Percentiles rank a stretch among this genome's conserved stretches.
Evolutionary conservation across 1,139 yeast species (phyloP).

Genomic region (Hyphopichia pseudoburtonii): DNA sequence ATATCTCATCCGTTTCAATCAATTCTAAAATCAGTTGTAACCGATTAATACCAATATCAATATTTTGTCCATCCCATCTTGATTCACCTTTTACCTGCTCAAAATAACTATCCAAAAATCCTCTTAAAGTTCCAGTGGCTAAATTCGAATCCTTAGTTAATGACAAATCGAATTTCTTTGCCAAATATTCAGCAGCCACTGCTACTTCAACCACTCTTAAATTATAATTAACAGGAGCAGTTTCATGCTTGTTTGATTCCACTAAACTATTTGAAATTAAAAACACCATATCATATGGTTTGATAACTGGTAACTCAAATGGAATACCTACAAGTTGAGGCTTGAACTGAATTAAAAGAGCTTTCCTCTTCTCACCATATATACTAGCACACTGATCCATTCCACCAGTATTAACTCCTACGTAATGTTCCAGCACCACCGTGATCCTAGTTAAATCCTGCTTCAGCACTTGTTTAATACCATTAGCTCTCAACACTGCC

Average conservation of each 20-base stretch:
- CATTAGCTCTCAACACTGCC: constrained; percentile 57
- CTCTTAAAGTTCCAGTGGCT: constrained; percentile 63
- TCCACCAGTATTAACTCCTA: constrained; percentile 77
- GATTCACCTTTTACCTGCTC: constrained; percentile 28
- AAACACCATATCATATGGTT: constrained; percentile 49
- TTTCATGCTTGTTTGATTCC: constrained; percentile 63
- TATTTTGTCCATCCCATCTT: constrained; percentile 49
- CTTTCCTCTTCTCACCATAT: constrained; percentile 62
- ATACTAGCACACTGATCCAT: constrained; percentile 78
- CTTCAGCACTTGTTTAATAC: constrained; percentile 43
- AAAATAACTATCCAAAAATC: constrained; percentile 57
- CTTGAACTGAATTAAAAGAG: constrained; percentile 60
- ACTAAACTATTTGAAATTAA: constrained; percentile 65
- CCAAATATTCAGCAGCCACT: constrained; percentile 59
- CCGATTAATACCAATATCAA: constrained; percentile 43
- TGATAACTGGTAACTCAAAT: constrained; percentile 51
- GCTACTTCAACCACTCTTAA: constrained; percentile 71
- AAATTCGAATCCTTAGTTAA: constrained; percentile 56
- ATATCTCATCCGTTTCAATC: constrained; percentile 37
- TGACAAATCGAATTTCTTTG: constrained; percentile 43
- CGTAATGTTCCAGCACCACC: constrained; percentile 68
- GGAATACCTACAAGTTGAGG: constrained; percentile 60
- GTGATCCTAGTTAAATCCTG: constrained; percentile 59
- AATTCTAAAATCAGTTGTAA: constrained; percentile 40
- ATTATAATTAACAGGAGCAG: constrained; percentile 70